phyloP scores from a whole-genome alignment of 2,329 filamentous ascomycete genomes.

The Sclerotinia spermophila region DNA sequence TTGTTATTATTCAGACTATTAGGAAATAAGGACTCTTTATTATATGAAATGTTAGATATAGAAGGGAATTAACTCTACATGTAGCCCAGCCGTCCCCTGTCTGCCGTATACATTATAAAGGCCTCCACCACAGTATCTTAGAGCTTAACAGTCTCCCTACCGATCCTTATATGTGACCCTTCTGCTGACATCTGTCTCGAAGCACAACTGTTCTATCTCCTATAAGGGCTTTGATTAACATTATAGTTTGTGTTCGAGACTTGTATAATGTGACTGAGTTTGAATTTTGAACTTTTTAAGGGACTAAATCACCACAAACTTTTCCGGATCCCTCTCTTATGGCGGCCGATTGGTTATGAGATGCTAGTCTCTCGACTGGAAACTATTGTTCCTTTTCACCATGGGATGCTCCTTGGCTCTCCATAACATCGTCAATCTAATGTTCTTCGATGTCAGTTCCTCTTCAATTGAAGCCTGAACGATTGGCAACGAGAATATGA shows the following conservation, averaged over 20 bases:
- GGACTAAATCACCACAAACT: not conserved
- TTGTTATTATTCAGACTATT: too few relatives aligned
- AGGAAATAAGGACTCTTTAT: too few relatives aligned
- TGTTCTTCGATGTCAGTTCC: not conserved
- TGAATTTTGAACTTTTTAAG: not conserved
- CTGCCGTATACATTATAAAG: not conserved
- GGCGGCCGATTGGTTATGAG: not conserved
- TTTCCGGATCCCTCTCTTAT: not conserved
- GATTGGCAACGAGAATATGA: not conserved
- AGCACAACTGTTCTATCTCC: not conserved
- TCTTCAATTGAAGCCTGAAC: not conserved
- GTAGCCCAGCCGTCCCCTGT: not conserved
- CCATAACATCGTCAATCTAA: not conserved
- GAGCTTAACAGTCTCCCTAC: not conserved
- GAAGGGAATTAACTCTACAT: too few relatives aligned
- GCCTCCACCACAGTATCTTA: not conserved
- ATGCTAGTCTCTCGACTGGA: not conserved
- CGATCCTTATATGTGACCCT: not conserved
- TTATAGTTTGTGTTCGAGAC: not conserved
- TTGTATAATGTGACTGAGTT: not conserved
- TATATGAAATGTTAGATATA: too few relatives aligned
- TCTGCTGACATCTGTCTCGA: not conserved
- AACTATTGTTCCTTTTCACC: not conserved
- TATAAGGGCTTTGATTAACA: not conserved
- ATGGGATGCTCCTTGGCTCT: not conserved